Base-by-base conservation (phyloP, 352 stramenopile genomes). In the Pythium rhizo-oryzae region DNA sequence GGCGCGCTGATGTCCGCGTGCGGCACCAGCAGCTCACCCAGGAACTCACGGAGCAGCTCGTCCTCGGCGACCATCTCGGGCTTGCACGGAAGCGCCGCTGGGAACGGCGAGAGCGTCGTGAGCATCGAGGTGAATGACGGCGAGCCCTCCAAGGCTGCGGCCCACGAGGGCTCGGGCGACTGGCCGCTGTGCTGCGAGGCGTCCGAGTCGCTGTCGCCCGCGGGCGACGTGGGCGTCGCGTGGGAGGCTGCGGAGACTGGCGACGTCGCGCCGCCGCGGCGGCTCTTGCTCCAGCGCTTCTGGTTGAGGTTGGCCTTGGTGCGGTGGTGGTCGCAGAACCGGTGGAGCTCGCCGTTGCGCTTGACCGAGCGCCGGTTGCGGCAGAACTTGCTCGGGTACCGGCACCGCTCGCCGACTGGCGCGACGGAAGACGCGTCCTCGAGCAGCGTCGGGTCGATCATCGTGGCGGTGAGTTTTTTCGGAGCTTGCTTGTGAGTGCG, bases 41-140 rank as follows among this genome's bases (percentile, higher is more conserved):
- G 21, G 8, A 60, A 60, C 18, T 49, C 54, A n/a, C 37, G n/a
- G 8, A 60, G 37, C 37, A 50, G 54, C 5, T 60, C 54, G 50
- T 56, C 50, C 15, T 23, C 33, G 19, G 35, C 11, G 15, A 33
- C 6, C 8, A 35, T 7, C 30, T 60, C 35, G 35, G 15, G 39
- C 54, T 60, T 60, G 35, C 21, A 8, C 6, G 21, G 8, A 2
- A 25, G 11, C 5, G 37, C 25, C 19, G 41, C 37, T n/a, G 54
- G 35, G 9, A 12, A 18, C 4, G 54, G 54, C 54, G 49, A 35
- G 7, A 49, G 54, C 54, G 50, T 49, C 54, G 35, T 21, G 35
- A 60, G 54, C 54, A 60, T 35, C 35, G 54, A 60, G 8, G 39
- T 46, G 37, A 60, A 60, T 35, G 54, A 60, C 21, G 33, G n/a